phyloP scores from a whole-genome alignment of 352 stramenopile genomes.

The Pythium myriotylum region DNA sequence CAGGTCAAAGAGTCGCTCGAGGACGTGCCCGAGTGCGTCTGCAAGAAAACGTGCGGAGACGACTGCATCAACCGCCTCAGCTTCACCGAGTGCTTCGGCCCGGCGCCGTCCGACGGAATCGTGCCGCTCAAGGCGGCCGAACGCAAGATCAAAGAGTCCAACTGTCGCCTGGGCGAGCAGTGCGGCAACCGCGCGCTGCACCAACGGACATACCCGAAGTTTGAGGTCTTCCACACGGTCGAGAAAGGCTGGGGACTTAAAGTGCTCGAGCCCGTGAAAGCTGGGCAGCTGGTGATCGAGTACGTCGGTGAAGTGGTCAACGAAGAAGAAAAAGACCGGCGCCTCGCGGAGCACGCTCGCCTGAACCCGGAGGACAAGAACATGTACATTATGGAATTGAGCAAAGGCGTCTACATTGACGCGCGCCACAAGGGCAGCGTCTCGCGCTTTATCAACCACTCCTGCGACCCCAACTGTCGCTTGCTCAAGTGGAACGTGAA shows the following conservation, averaged over 20 bases:
- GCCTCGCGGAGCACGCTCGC: conserved; percentile 80
- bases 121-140: conserved; percentile 36
- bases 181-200: conserved; percentile 93
- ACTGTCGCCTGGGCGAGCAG: conserved; percentile 89
- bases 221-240: conserved; percentile 74
- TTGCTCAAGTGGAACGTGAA: conserved; percentile 95
- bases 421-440: conserved; percentile 92
- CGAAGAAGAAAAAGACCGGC: conserved; percentile 89
- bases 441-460: conserved; percentile 98
- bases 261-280: conserved; percentile 77
- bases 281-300: conserved; percentile 91
- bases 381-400: conserved; percentile 96
- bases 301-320: conserved; percentile 96
- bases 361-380: conserved; percentile 94
- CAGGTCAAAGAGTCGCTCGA: conserved; percentile 71
- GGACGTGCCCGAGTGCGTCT: conserved; percentile 79
- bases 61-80: conserved; percentile 93
- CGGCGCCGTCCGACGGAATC: conserved; percentile 51
- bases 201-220: conserved; percentile 74
- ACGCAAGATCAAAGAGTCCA: conserved; percentile 68
- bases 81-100: conserved; percentile 92
- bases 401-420: conserved; percentile 94
- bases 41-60: conserved; percentile 84
- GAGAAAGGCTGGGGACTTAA: conserved; percentile 94
- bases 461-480: conserved; percentile 95